A percentile compares a stretch with the other conserved stretches of the same genome.
These are phyloP conservation scores for Elaphomyces granulatus DNA, from an alignment of 495 filamentous ascomycete species.

Conservation along the genomic window DNA sequence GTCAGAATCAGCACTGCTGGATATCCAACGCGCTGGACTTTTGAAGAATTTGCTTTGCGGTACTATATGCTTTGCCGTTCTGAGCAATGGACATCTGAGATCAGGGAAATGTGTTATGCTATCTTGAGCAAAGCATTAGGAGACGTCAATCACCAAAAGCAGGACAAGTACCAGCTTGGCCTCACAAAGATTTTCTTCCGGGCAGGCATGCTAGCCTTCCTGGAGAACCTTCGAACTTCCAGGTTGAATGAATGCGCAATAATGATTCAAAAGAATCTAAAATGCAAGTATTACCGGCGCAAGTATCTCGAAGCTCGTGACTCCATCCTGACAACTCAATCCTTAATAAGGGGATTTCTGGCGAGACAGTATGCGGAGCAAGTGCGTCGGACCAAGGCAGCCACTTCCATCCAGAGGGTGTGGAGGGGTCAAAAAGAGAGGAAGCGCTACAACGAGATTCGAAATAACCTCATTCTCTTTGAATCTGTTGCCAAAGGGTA, in stretches of 20 bases:
- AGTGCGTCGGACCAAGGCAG: constrained; percentile 68
- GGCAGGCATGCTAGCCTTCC: constrained; percentile 93
- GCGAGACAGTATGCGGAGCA: constrained; percentile 68
- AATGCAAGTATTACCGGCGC: constrained; percentile 85
- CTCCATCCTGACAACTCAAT: constrained; percentile 68
- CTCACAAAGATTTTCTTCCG: constrained; percentile 99
- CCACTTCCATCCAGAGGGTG: constrained; percentile 84
- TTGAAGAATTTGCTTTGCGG: constrained; percentile 92
- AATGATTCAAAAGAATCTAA: constrained; percentile 98
- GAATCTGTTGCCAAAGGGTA: constrained; percentile 86
- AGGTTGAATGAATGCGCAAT: constrained; percentile 88
- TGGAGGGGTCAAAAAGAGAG: constrained; percentile 86
- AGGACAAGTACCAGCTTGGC: constrained; percentile 92
- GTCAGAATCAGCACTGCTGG: constrained; percentile 96
- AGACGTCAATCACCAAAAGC: constrained; percentile 56
- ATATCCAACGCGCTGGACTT: constrained; percentile 97
- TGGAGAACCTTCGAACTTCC: constrained; percentile 84
- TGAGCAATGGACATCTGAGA: constrained; percentile 80
- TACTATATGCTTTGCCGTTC: constrained; percentile 99
- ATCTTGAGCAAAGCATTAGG: constrained; percentile 89
- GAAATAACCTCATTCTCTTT: constrained; percentile 69
- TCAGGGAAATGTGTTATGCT: constrained; percentile 80
- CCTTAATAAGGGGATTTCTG: constrained; percentile 54
- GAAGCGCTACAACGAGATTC: constrained; percentile 58
- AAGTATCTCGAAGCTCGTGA: constrained; percentile 77